Conservation (phyloP, 2,329 filamentous ascomycete genomes). For the Neofusicoccum cordaticola region DNA sequence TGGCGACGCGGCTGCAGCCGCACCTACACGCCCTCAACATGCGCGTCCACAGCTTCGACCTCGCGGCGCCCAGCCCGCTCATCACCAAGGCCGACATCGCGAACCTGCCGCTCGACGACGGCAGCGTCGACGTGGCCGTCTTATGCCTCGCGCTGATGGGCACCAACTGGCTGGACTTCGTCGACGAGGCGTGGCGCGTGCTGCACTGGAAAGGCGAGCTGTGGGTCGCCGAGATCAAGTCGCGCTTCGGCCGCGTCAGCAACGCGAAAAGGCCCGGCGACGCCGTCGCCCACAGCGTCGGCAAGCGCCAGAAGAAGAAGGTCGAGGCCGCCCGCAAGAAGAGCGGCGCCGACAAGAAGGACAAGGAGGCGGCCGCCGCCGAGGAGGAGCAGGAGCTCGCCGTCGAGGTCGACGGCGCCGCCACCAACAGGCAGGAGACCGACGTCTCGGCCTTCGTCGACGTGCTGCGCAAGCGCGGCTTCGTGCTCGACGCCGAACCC, state of each 20-base stretch:
- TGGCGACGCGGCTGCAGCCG: slow-evolving; percentile 66
- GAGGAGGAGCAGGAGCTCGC: slow-evolving; percentile 60
- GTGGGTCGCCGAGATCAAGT: slow-evolving; percentile 97
- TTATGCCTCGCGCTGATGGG: slow-evolving; percentile 98
- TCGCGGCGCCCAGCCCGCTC: slow-evolving; percentile 71
- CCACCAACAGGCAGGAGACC: slow-evolving; percentile 57
- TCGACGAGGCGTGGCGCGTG: slow-evolving; percentile 92
- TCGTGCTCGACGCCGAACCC: slow-evolving; percentile 66
- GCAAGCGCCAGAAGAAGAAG: slow-evolving; percentile 57
- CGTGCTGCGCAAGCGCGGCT: slow-evolving; percentile 75
- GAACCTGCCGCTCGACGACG: slow-evolving; percentile 71
- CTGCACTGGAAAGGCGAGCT: slow-evolving; percentile 92
- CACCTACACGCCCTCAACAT: slow-evolving; percentile 67
- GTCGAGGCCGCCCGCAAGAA: slow-evolving; percentile 36
- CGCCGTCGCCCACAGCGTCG: slow-evolving; percentile 68
- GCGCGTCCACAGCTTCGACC: slow-evolving; percentile 78
- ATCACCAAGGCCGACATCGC: slow-evolving; percentile 90
- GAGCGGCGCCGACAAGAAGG: slow-evolving; percentile 45
- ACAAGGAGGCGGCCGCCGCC: slow-evolving; percentile 47
- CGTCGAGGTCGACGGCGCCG: slow-evolving; percentile 64
- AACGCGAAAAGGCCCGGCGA: slow-evolving; percentile 43
- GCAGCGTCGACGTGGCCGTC: slow-evolving; percentile 78
- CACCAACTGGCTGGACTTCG: slow-evolving; percentile 95
- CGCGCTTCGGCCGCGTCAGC: slow-evolving; percentile 68
- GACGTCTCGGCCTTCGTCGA: slow-evolving; percentile 86